phyloP scores from a whole-genome alignment of 2,329 filamentous ascomycete species.

The Pestalotiopsis sp. region DNA sequence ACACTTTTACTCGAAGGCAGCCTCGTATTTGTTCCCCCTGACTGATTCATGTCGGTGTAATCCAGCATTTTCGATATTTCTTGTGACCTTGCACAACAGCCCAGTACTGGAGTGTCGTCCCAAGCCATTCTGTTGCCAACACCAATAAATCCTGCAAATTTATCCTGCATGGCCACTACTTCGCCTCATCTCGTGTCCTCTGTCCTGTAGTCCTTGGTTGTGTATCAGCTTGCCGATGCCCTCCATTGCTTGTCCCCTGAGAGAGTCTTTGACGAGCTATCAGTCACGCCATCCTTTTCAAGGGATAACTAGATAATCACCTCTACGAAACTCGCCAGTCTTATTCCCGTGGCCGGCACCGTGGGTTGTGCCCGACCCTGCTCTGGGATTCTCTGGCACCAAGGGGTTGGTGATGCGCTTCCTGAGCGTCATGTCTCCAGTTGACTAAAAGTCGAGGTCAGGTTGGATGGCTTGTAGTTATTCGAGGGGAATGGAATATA shows the following conservation, averaged over 20 bases:
- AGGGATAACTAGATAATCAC: not conserved
- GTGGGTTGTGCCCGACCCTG: constrained; percentile 1
- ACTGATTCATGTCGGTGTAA: too few species aligned
- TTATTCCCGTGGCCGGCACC: constrained; percentile 4
- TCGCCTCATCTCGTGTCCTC: not conserved
- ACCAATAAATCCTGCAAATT: not conserved
- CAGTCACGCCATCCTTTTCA: not conserved
- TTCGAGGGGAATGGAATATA: not conserved
- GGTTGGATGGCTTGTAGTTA: not conserved
- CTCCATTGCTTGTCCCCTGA: constrained; percentile 2
- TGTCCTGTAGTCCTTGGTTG: constrained; percentile 1
- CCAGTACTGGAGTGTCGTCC: too few species aligned
- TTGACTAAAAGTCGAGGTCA: not conserved
- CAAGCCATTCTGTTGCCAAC: not conserved
- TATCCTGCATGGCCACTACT: not conserved
- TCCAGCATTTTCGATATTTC: too few species aligned
- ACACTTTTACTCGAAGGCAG: not conserved
- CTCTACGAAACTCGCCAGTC: constrained; percentile 2
- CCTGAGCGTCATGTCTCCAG: not conserved
- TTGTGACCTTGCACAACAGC: too few species aligned
- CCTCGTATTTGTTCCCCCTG: not conserved
- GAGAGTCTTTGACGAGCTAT: not conserved
- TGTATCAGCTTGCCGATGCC: not conserved
- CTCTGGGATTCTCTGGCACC: not conserved
- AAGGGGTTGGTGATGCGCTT: not conserved